Percentiles rank a stretch among this genome's conserved stretches.
Evolutionary conservation across 2,329 filamentous ascomycete genomes (phyloP).

Genomic region (Epichloe gansuensis): DNA sequence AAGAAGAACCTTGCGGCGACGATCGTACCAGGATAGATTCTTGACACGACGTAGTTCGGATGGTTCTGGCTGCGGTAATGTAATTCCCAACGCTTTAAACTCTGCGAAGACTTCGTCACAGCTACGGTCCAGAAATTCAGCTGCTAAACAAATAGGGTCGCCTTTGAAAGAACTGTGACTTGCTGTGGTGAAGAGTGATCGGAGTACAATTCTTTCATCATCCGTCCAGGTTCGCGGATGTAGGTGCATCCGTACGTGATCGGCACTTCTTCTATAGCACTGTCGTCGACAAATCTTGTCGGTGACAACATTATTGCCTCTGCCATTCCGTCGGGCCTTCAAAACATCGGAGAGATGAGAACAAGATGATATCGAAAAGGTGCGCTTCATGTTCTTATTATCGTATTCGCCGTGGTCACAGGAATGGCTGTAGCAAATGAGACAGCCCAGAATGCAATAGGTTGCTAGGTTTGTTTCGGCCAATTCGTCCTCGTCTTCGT

Average conservation of each 20-base stretch:
- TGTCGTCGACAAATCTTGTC: constrained; percentile 23
- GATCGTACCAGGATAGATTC: constrained; percentile 42
- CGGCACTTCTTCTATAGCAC: constrained; percentile 24
- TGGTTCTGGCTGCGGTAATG: constrained; percentile 13
- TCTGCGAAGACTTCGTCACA: constrained; percentile 38
- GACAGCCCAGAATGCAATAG: constrained; percentile 41
- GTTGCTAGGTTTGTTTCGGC: constrained; percentile 39
- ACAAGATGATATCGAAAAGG: constrained; percentile 32
- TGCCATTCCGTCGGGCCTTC: constrained; percentile 14
- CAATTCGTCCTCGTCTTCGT: constrained; percentile 23
- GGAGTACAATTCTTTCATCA: constrained; percentile 35
- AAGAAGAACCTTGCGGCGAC: constrained; percentile 38
- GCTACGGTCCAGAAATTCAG: constrained; percentile 35
- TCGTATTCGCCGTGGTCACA: constrained; percentile 50
- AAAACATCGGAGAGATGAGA: constrained; percentile 20
- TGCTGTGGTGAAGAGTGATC: constrained; percentile 30
- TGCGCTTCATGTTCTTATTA: constrained; percentile 37
- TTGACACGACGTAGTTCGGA: constrained; percentile 26
- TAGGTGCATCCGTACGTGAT: constrained; percentile 9
- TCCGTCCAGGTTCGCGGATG: constrained; percentile 30
- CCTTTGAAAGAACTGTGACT: constrained; percentile 26
- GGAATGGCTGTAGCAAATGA: constrained; percentile 47
- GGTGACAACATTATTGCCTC: constrained; percentile 4
- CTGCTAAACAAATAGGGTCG: constrained; percentile 35
- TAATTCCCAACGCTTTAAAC: constrained; percentile 14